Base-by-base conservation (phyloP, 257 asterid species). In the Galeopsis tetrahit region DNA sequence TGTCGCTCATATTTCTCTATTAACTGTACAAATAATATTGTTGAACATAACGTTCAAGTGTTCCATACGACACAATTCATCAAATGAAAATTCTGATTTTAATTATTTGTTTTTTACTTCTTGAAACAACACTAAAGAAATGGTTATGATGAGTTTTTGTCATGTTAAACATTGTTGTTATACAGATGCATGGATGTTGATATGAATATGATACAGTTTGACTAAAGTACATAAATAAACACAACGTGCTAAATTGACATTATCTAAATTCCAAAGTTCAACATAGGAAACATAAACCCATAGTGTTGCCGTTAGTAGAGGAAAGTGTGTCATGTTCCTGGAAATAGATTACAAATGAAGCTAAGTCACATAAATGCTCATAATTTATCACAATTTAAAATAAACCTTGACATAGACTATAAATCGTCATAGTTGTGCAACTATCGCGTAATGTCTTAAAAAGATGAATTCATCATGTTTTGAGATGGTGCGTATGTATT, bases 31-130 rank as follows among this genome's bases (percentile, higher is more conserved):
- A 55, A 67, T 15, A 71, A 68, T 46, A 34, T 32, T 33, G 33
- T 43, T 43, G 56, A 68, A 43, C 60, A 44, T 33, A 43, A 49
- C 14, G 56, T 72, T 15, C 44, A n/a, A 52, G 64, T 55, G 13
- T 57, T 56, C 11, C 77, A 5, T 33, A 39, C 28, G n/a, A 40
- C 65, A 63, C 17, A 38, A 51, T 63, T 34, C 9, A 63, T 63
- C 28, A 51, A 15, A 21, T 13, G 31, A 35, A 44, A 53, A 39
- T 53, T 64, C 31, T 39, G 77, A 62, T 52, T 40, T 36, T 11
- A 13, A 44, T 15, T 71, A 55, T 55, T 55, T 21, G 35, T 55
- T 5, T 10, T 0, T 9, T 55, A 21, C 5, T 55, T 63, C 69
- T 8, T 39, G 69, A 63, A 21, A 43, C 49, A 40, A 62, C 28